Percentiles rank a stretch among this genome's conserved stretches.
These are phyloP conservation scores for Ustilago loliicola DNA, from an alignment of 1,284 basidiomycete species.

Conservation along the genomic window DNA sequence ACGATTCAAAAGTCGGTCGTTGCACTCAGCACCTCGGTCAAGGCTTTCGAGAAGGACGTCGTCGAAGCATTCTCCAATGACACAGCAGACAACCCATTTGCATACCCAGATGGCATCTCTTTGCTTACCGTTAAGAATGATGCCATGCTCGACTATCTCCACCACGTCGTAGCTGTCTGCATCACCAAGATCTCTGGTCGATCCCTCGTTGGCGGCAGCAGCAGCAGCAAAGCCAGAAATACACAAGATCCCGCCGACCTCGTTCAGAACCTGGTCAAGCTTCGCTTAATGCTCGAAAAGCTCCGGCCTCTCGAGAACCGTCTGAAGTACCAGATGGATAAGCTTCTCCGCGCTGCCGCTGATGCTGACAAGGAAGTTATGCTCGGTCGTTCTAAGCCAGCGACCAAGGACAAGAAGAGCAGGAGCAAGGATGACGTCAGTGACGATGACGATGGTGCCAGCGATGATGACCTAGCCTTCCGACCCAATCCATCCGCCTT, in stretches of 20 bases:
- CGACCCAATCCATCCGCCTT: slow-evolving; percentile 80
- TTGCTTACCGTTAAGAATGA: slow-evolving; percentile 90
- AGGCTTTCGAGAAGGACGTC: slow-evolving; percentile 37
- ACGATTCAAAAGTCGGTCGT: slow-evolving; percentile 38
- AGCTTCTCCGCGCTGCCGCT: slow-evolving; percentile 72
- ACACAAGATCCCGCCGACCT: slow-evolving; percentile 31
- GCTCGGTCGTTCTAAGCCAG: slow-evolving; percentile 31
- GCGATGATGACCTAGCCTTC: slow-evolving; percentile 84
- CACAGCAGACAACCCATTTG: slow-evolving; percentile 25
- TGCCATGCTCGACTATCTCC: slow-evolving; percentile 86
- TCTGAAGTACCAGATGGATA: slow-evolving; percentile 95
- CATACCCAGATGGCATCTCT: slow-evolving; percentile 81
- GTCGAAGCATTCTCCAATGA: slow-evolving; percentile 20
- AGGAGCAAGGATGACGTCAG: slow-evolving; percentile 61
- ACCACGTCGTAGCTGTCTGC: slow-evolving; percentile 79
- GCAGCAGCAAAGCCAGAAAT: slow-evolving; percentile 3
- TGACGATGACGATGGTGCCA: slow-evolving; percentile 72
- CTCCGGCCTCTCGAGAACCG: slow-evolving; percentile 79
- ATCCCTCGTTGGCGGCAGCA: slow-evolving; percentile 35
- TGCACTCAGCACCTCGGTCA: slow-evolving; percentile 37
- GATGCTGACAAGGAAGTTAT: slow-evolving; percentile 47
- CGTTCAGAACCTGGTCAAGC: slow-evolving; percentile 56
- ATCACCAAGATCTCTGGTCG: slow-evolving; percentile 55
- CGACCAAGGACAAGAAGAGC: slow-evolving; percentile 12
- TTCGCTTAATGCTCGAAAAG: slow-evolving; percentile 71